Percentiles rank a stretch among this genome's conserved stretches.
phyloP scores from a whole-genome alignment of 768 basidiomycete species.

The Russula foetens region DNA sequence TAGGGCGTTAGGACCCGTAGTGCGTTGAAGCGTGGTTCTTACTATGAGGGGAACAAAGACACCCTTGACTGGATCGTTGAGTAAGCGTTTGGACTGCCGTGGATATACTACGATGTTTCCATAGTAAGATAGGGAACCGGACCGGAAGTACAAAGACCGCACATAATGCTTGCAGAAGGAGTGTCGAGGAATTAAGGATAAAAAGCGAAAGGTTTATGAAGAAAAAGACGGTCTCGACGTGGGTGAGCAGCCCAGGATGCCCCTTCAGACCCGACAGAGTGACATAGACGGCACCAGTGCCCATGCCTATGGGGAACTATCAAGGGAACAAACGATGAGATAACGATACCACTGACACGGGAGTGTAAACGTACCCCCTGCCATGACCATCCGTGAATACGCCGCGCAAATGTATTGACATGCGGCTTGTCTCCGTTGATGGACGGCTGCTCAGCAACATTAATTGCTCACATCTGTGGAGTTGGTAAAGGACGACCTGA shows the following conservation, averaged over 20 bases:
- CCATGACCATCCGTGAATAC: conserved; percentile 46
- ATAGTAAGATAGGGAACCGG: neutral
- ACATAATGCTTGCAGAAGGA: conserved; percentile 38
- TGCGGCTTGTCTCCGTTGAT: neutral
- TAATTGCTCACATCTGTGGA: neutral
- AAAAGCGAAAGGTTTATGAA: conserved; percentile 40
- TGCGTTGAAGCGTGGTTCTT: conserved; percentile 8
- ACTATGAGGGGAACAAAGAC: conserved; percentile 36
- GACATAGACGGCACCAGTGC: conserved; percentile 43
- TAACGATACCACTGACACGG: neutral
- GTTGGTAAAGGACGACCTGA: neutral
- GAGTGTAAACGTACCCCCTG: conserved; percentile 33
- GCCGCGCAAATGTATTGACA: conserved; percentile 30
- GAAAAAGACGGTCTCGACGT: conserved; percentile 38
- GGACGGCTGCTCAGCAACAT: neutral
- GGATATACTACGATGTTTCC: conserved; percentile 32
- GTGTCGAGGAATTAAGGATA: conserved; percentile 35
- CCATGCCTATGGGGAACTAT: conserved; percentile 44
- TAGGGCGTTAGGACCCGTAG: neutral
- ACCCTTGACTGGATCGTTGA: conserved; percentile 39
- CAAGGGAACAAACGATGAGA: neutral
- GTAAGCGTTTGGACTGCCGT: conserved; percentile 32
- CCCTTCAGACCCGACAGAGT: conserved; percentile 35
- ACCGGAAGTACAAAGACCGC: conserved; percentile 10
- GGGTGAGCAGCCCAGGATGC: conserved; percentile 28